phyloP scores from a whole-genome alignment of 73 alveolate species.

The Paramecium sonneborni region DNA sequence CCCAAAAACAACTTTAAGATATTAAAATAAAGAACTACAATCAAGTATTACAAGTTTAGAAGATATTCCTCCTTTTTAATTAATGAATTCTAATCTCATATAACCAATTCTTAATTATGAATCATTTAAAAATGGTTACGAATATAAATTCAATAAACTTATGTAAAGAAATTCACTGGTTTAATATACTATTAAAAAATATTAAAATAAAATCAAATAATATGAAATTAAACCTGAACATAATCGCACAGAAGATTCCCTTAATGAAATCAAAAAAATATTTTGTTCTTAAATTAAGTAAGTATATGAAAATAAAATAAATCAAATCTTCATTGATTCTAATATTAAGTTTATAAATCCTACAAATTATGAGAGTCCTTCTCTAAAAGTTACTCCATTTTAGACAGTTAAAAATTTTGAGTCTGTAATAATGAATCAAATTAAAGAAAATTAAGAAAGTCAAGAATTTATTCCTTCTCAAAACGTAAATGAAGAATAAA shows the following conservation, averaged over 20 bases:
- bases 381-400: neutral
- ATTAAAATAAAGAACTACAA: neutral
- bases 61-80: slow-evolving; percentile 19
- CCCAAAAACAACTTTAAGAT: neutral
- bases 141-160: slow-evolving; percentile 11
- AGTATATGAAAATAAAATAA: neutral
- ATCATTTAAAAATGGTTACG: neutral
- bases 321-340: neutral
- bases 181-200: neutral
- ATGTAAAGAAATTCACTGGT: neutral
- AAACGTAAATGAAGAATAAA: neutral
- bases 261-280: neutral
- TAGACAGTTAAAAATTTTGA: neutral
- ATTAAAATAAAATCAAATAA: neutral
- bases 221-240: neutral
- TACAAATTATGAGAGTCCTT: neutral
- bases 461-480: neutral
- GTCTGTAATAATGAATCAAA: neutral
- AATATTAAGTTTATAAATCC: neutral
- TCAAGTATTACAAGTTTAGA: slow-evolving; percentile 9
- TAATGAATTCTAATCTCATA: neutral
- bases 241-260: neutral
- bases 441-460: neutral
- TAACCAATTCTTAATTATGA: slow-evolving; percentile 33
- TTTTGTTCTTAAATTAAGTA: neutral